Conservation (phyloP, 2,329 filamentous ascomycete genomes). For the Ustilaginoidea virens region DNA sequence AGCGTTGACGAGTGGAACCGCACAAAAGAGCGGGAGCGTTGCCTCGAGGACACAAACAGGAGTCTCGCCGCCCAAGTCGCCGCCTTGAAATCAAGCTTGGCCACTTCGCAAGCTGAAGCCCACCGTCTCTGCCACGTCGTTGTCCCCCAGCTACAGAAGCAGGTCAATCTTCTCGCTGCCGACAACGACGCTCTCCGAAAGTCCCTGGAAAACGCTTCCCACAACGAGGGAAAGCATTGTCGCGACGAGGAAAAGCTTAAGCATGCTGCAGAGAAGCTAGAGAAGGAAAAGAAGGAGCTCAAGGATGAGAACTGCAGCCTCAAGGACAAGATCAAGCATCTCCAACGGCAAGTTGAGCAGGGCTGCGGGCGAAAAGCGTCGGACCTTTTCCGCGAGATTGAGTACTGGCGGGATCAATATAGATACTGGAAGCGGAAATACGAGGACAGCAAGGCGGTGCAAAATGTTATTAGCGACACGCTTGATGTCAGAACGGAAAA, state of each 20-base stretch:
- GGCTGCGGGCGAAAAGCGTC: slow-evolving; percentile 16
- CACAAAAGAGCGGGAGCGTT: slow-evolving; percentile 20
- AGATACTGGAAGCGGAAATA: slow-evolving; percentile 16
- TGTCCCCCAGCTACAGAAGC: slow-evolving; percentile 21
- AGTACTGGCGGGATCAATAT: slow-evolving; percentile 19
- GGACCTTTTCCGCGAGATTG: slow-evolving; percentile 17
- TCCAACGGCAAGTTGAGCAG: slow-evolving; percentile 18
- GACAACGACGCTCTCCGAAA: slow-evolving; percentile 25
- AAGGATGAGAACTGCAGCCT: slow-evolving; percentile 19
- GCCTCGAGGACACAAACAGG: slow-evolving; percentile 19
- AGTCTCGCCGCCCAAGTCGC: slow-evolving; percentile 16
- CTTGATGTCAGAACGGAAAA: slow-evolving; percentile 17
- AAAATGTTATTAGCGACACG: slow-evolving; percentile 14
- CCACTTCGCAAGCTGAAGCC: slow-evolving; percentile 19
- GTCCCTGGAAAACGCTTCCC: slow-evolving; percentile 18
- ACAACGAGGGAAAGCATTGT: slow-evolving; percentile 14
- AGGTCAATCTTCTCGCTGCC: slow-evolving; percentile 18
- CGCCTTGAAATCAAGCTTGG: slow-evolving; percentile 19
- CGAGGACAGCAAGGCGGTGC: slow-evolving; percentile 11
- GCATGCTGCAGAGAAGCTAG: slow-evolving; percentile 17
- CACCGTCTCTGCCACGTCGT: slow-evolving; percentile 17
- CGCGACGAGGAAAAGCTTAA: slow-evolving; percentile 16
- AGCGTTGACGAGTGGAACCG: slow-evolving; percentile 21
- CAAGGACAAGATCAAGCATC: slow-evolving; percentile 15
- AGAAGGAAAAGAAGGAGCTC: slow-evolving; percentile 21